These are phyloP conservation scores for Besnoitia besnoiti DNA, from an alignment of 169 alveolate species.

Conservation along the genomic window DNA sequence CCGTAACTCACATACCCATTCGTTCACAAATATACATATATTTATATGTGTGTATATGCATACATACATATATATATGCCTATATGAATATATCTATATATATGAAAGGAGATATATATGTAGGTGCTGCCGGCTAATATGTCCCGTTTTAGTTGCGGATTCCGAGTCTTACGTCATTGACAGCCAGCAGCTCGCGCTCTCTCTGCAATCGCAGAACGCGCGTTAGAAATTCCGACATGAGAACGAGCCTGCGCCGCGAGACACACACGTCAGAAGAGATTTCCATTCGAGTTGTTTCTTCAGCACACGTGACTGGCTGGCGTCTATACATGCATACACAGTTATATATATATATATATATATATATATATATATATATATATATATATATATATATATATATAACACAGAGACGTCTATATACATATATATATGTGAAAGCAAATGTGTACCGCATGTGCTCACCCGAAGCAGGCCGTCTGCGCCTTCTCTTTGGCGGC, in stretches of 20 bases:
- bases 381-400: no score
- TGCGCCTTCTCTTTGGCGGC: slow-evolving; percentile 57
- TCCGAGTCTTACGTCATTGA: slow-evolving; percentile 38
- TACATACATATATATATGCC: neutral
- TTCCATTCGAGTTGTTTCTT: neutral
- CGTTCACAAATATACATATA: neutral
- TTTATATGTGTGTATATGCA: neutral
- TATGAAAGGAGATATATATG: neutral
- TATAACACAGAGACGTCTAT: no score
- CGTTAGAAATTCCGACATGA: slow-evolving; percentile 49
- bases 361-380: no score
- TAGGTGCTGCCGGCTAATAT: neutral
- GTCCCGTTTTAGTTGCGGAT: no score
- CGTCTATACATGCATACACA: no score
- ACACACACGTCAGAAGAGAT: no score
- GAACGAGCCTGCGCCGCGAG: slow-evolving; percentile 42
- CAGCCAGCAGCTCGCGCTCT: slow-evolving; percentile 37
- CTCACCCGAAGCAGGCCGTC: slow-evolving; percentile 60
- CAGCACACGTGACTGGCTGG: neutral
- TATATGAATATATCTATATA: neutral
- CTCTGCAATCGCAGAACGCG: slow-evolving; percentile 38
- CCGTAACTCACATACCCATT: no score
- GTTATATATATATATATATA: no score
- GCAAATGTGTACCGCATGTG: no score
- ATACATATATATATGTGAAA: no score